Base-by-base conservation (phyloP, 768 basidiomycete species). In the Rhodotorula taiwanensis region DNA sequence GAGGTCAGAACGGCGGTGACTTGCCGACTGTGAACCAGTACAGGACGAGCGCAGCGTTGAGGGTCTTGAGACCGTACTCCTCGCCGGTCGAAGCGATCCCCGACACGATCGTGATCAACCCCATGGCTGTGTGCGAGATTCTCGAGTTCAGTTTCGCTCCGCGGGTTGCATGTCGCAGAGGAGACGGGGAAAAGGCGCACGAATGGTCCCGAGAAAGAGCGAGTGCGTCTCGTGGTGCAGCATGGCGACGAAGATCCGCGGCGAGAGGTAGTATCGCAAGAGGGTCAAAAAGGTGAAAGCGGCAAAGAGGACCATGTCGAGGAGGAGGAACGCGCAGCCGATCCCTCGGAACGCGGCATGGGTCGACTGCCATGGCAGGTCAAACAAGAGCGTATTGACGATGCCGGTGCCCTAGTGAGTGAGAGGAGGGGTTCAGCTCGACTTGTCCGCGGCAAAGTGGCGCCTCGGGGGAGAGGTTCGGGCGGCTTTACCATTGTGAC, bases 391-490 rank as follows among this genome's bases (percentile, higher is more conserved):
- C 9, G 54, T 58, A 58, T 64, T 66, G 61, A 64, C 61, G 42
- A 73, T 73, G n/a, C 72, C 72, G 6, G 68, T 70, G 27, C 72
- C 72, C 72, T 68, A 58, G 16, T 31, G 21, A n/a, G 23, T 18
- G 21, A 34, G 34, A 23, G 20, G 9, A 7, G 23, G 18, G 6
- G 42, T n/a, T 13, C 10, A 5, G 42, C 1, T 1, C n/a, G 20
- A 36, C 18, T 14, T n/a, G n/a, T n/a, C n/a, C n/a, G n/a, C n/a
- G n/a, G n/a, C n/a, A n/a, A n/a, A 5, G 9, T 23, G 15, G 20
- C 42, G 42, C 20, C 23, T n/a, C 23, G 5, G 13, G 25, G 47
- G 2, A 3, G 10, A n/a, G n/a, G n/a, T n/a, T n/a, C n/a, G 28
- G 25, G 3, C 1, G 27, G 42, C 23, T 60, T 41, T 28, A 66